Conservation (phyloP, 805 yeast genomes). For the Schizosaccharomyces cryophilus region DNA sequence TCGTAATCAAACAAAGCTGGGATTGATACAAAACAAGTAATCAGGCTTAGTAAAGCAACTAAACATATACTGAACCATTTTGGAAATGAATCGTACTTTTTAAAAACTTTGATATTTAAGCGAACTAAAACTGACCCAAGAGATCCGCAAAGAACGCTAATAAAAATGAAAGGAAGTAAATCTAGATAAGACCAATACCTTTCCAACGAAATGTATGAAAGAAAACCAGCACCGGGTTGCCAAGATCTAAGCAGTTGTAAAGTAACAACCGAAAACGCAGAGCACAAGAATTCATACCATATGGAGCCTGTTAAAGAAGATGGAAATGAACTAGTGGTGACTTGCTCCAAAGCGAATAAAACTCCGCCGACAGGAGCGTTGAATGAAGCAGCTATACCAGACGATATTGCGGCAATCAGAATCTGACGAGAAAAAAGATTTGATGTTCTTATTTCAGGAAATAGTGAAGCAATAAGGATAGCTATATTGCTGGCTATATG, state of each 20-base stretch:
- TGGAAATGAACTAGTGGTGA: constrained; percentile 32
- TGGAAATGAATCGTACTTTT: constrained; percentile 50
- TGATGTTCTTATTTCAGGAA: constrained; percentile 17
- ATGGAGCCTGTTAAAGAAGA: constrained; percentile 30
- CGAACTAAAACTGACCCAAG: constrained; percentile 61
- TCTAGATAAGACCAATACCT: constrained; percentile 71
- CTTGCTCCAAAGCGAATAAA: constrained; percentile 75
- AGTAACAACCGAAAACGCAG: constrained; percentile 57
- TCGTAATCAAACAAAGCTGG: constrained; percentile 81
- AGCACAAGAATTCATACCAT: constrained; percentile 81
- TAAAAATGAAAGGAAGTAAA: constrained; percentile 46
- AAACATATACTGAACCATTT: constrained; percentile 38
- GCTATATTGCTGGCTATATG: constrained; percentile 97
- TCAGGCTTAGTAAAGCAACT: constrained; percentile 35
- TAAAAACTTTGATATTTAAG: constrained; percentile 49
- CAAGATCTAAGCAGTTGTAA: constrained; percentile 49
- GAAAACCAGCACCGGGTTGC: constrained; percentile 76
- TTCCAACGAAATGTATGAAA: constrained; percentile 77
- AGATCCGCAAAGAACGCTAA: constrained; percentile 79
- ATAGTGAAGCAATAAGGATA: constrained; percentile 34
- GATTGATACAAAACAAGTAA: constrained; percentile 46
- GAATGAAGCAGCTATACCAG: constrained; percentile 97
- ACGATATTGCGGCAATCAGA: constrained; percentile 68
- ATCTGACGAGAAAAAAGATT: constrained; percentile 25
- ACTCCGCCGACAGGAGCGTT: constrained; percentile 96